Evolutionary conservation across 164 flowering plant genomes (phyloP).

Genomic region (Chimonanthus praecox): DNA sequence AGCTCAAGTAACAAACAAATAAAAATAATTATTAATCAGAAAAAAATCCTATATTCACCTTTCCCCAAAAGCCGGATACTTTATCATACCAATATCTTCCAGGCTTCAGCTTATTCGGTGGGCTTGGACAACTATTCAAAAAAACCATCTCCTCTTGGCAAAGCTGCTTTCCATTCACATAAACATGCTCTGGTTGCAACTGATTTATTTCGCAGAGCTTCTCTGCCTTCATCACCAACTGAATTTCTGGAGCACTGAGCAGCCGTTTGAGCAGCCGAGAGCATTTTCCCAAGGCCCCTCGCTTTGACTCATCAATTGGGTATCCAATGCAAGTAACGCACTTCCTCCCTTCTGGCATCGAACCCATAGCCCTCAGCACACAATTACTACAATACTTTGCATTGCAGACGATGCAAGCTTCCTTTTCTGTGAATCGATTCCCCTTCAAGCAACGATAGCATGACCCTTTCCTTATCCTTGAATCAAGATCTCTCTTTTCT

Average conservation of each 20-base stretch:
- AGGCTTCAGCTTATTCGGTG: constrained; percentile 91
- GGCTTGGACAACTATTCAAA: constrained; percentile 69
- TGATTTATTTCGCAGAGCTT: constrained; percentile 82
- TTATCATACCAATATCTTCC: constrained; percentile 98
- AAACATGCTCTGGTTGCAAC: constrained; percentile 69
- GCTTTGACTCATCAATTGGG: constrained; percentile 72
- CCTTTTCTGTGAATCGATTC: constrained; percentile 83
- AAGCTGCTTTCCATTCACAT: constrained; percentile 77
- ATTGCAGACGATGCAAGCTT: constrained; percentile 89
- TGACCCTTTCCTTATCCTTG: constrained; percentile 50
- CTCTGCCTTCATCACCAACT: constrained; percentile 84
- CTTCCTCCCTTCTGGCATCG: constrained; percentile 99
- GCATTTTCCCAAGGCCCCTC: constrained; percentile 75
- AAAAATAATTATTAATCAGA: constrained; percentile 2
- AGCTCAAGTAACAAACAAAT: constrained; percentile 7
- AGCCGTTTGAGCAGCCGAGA: constrained; percentile 81
- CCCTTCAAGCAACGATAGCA: constrained; percentile 88
- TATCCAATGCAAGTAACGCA: constrained; percentile 86
- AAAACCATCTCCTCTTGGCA: constrained; percentile 65
- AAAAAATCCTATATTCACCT: constrained; percentile 45
- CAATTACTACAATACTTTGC: constrained; percentile 89
- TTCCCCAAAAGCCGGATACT: constrained; percentile 99
- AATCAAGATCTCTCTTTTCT: constrained; percentile 25
- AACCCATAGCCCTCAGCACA: constrained; percentile 97
- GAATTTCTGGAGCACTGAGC: constrained; percentile 68